Base-by-base conservation (phyloP, 2,329 filamentous ascomycete genomes). In the Aspergillus awamori region DNA sequence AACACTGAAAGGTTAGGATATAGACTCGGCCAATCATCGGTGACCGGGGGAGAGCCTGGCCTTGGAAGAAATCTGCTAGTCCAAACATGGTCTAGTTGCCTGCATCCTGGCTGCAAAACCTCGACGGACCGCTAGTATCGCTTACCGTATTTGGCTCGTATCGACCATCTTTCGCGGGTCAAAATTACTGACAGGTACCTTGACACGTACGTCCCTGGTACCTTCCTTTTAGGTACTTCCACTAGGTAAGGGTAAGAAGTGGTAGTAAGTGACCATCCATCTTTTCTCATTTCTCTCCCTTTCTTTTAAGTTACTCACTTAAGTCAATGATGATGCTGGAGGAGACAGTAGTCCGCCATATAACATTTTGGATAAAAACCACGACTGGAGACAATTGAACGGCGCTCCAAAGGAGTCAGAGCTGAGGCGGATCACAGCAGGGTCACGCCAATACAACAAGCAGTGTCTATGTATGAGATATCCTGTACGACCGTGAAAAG, bases 21-120 rank as follows among this genome's bases (percentile, higher is more conserved):
- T 60, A 63, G 53, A 30, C 56, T 63, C 57, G 56, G 26, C 65
- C 65, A 67, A 67, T 67, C 56, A 64, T 39, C 36, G 33, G 13
- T 15, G 22, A 38, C 52, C 36, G 38, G 41, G 36, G 33, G 53
- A 38, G 38, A 58, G 60, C 47, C 61, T 59, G 60, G 60, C 58
- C 61, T 65, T 61, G 62, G 53, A 57, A 41, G 36, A 53, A 56
- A 59, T 53, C 49, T 56, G 47, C 58, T 63, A 57, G 59, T 58
- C 56, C 54, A 54, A 58, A 51, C 60, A 60, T 38, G 58, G 61
- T 51, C 59, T 66, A 67, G 66, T 55, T 49, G 57, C 65, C 52
- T 64, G 60, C 62, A 59, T 57, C 41, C 53, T 63, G 54, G 43
- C 48, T 45, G 53, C 22, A 43, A 36, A 55, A 41, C 22, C 41